Evolutionary conservation across 352 stramenopile genomes (phyloP).

Genomic region (Phytophthora sansomeana): DNA sequence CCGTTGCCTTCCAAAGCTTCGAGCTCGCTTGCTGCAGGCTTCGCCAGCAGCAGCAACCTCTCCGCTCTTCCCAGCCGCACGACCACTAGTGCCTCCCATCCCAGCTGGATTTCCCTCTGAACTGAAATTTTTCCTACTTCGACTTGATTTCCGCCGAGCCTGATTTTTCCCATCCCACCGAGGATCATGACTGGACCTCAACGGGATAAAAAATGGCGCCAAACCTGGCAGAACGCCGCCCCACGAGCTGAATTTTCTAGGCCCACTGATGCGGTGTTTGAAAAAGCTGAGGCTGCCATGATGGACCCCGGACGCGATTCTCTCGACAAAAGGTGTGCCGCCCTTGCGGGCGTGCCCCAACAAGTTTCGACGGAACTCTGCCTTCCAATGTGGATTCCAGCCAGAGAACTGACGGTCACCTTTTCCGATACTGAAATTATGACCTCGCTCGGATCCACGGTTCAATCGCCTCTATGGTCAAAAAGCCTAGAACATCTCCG

Average conservation of each 20-base stretch:
- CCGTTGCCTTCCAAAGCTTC: not conserved
- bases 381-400: not conserved
- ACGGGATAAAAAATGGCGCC: no score
- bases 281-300: no score
- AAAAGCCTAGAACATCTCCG: no score
- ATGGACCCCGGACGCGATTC: not conserved
- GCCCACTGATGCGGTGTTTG: no score
- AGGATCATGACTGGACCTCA: no score
- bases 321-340: not conserved
- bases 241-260: no score
- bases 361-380: not conserved
- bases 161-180: no score
- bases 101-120: not conserved
- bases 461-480: no score
- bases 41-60: not conserved
- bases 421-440: slow-evolving; percentile 4
- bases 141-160: no score
- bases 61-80: not conserved
- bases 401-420: not conserved
- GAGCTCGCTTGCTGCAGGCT: not conserved
- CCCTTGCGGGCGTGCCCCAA: not conserved
- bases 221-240: no score
- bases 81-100: not conserved
- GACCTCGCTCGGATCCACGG: no score
- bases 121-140: no score